Base-by-base conservation (phyloP, 2,329 filamentous ascomycete genomes). In the Didymellaceae sp. region DNA sequence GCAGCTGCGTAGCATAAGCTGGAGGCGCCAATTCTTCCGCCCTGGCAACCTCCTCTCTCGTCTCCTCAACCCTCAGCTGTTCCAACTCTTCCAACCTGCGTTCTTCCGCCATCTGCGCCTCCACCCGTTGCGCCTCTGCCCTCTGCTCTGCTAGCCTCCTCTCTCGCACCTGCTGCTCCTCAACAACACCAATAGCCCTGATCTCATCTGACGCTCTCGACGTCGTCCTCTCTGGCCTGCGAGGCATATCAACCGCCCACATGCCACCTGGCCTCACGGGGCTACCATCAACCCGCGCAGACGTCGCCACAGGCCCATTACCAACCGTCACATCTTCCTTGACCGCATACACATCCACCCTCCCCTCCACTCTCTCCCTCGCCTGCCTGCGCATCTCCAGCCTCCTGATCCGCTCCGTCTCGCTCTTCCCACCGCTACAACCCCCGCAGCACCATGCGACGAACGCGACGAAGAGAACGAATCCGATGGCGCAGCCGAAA, bases 1-100 rank as follows among this genome's bases (percentile, higher is more conserved):
- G 52, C 38, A 55, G 47, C n/a, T 46, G 35, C 9, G 16, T 43
- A 13, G 42, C 46, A 22, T 45, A 38, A 17, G 32, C 30, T 16
- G 41, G 46, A 11, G 30, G 34, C 11, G 17, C 20, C 25, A 6
- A 18, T 42, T 33, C 37, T 7, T 31, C 22, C 5, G 3, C 42
- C 13, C 25, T 22, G 17, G 16, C 34, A 32, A 31, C 14, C 25
- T 44, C 41, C 13, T 25, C 22, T 5, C 26, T 34, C n/a, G 24
- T 16, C 18, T 30, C 28, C 9, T n/a, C 18, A 6, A 39, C 11
- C 2, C 42, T 45, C 17, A 9, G 16, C n/a, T n/a, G n/a, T n/a
- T n/a, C n/a, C n/a, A n/a, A n/a, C 24, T 41, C 40, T 14, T 26
- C 31, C 10, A 8, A 2, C 10, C 40, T 43, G 20, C 13, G 17